Evolutionary conservation across 768 basidiomycete species (phyloP).

Genomic region (Tubosaeta brunneosetosa): DNA sequence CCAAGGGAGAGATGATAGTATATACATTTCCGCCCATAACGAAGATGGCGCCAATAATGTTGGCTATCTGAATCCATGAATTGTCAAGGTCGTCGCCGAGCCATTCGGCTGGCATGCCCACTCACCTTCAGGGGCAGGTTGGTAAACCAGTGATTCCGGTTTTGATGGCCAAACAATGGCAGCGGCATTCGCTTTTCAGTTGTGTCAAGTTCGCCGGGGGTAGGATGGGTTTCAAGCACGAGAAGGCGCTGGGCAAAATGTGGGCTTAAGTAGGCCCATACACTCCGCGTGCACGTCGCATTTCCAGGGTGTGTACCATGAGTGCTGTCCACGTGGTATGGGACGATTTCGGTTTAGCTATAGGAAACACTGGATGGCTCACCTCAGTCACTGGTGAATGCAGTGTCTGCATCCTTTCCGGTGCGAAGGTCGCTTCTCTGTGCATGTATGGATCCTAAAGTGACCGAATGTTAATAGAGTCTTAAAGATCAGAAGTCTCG

Average conservation of each 20-base stretch:
- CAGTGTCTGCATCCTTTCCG: conserved; percentile 7
- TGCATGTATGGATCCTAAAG: not conserved
- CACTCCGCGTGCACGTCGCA: conserved; percentile 24
- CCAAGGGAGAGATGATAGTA: conserved; percentile 51
- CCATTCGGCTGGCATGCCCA: not conserved
- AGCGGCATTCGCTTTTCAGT: conserved; percentile 19
- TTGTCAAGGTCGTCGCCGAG: not conserved
- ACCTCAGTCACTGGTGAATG: not conserved
- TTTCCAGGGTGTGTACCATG: conserved; percentile 19
- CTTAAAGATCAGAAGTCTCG: conserved; percentile 6
- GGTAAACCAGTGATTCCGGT: conserved; percentile 39
- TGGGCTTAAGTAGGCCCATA: conserved; percentile 25
- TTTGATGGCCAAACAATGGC: conserved; percentile 13
- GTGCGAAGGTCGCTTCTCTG: conserved; percentile 1
- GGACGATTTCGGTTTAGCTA: conserved; percentile 5
- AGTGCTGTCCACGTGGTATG: conserved; percentile 15
- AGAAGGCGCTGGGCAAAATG: conserved; percentile 8
- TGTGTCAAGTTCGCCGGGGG: conserved; percentile 4
- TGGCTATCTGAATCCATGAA: conserved; percentile 37
- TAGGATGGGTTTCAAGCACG: conserved; percentile 10
- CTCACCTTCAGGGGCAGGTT: conserved; percentile 52
- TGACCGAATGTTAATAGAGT: not conserved
- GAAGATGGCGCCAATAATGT: conserved; percentile 51
- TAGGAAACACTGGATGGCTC: not conserved
- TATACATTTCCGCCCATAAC: conserved; percentile 61